Conservation (phyloP, 2,329 filamentous ascomycete genomes). For the Magnaporthiopsis rhizophila region DNA sequence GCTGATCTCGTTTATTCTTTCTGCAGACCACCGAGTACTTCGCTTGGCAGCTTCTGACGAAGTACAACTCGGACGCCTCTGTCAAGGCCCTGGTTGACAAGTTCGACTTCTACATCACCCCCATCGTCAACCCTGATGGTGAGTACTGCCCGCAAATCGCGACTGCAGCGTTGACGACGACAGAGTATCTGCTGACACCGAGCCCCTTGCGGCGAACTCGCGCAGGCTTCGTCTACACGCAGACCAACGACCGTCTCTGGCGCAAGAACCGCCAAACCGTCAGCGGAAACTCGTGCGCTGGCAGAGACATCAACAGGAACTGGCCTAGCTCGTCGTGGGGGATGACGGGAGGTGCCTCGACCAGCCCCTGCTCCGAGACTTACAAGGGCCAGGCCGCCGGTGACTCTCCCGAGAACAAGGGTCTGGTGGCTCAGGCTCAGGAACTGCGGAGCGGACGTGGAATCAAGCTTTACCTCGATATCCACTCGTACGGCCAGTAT, state of each 20-base stretch:
- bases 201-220: slow-evolving; percentile 8
- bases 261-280: slow-evolving; percentile 48
- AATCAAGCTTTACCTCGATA: slow-evolving; percentile 56
- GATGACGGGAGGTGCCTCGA: slow-evolving; percentile 35
- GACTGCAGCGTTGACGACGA: not conserved
- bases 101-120: slow-evolving; percentile 60
- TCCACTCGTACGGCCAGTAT: slow-evolving; percentile 52
- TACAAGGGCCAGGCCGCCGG: slow-evolving; percentile 30
- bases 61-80: slow-evolving; percentile 31
- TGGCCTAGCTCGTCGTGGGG: slow-evolving; percentile 34
- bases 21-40: slow-evolving; percentile 39
- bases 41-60: slow-evolving; percentile 38
- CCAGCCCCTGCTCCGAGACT: slow-evolving; percentile 34
- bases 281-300: slow-evolving; percentile 34
- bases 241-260: slow-evolving; percentile 50
- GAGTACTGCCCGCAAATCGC: slow-evolving; percentile 9
- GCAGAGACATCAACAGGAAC: slow-evolving; percentile 48
- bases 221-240: slow-evolving; percentile 47
- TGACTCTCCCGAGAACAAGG: slow-evolving; percentile 42
- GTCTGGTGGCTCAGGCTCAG: slow-evolving; percentile 31
- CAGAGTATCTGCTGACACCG: not conserved
- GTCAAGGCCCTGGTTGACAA: slow-evolving; percentile 43
- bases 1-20: not conserved
- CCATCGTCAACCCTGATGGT: slow-evolving; percentile 54
- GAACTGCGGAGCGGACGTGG: slow-evolving; percentile 30